Evolutionary conservation across 345 rosid genomes (phyloP), one percentile per base, ranked within the genome.

Genomic region (Eucalyptus shirleyi): DNA sequence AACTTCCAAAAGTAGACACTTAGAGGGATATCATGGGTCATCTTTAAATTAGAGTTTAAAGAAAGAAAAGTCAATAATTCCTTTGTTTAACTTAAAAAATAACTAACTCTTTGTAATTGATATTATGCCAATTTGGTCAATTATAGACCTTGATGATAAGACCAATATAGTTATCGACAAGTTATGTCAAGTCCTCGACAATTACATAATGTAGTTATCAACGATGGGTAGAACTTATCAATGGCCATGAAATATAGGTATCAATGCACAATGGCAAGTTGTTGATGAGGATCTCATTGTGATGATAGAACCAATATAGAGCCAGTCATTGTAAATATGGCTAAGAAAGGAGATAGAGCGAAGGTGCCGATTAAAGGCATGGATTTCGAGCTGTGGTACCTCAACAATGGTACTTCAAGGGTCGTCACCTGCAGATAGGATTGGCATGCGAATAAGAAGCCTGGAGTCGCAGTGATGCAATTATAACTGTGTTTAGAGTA

Each of bases 371-470:
- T 69, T 17, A 18, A 9, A 34, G 81, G 13, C 14, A 18, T 69
- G 44, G 12, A 34, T 69, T 4, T 32, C 24, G 4, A 69, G 42
- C 1, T 17, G 19, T 3, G 81, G 24, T 32, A 32, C 23, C 42
- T 18, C 42, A 32, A 69, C 12, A 9, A 5, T 32, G 12, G 23
- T 37, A 69, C 34, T 69, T 69, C 23, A 32, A 8, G 34, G 5
- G 2, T 69, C 2, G 21, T 67, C 23, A 16, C 1, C 3, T 8
- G 23, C 0, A 0, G 1, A 32, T 69, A 69, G 23, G 18, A 67
- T 0, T 16, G 1, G 12, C 12, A 0, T 4, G 23, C 1, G 28
- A 56, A 56, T 56, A 23, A 1, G 62, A 56, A 56, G 62, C 62
- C 30, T 4, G 2, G 28, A 56, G 28, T 56, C 12, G 28, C 1